phyloP scores from a whole-genome alignment of 345 rosid genomes.

The Geranium rotundifolium region DNA sequence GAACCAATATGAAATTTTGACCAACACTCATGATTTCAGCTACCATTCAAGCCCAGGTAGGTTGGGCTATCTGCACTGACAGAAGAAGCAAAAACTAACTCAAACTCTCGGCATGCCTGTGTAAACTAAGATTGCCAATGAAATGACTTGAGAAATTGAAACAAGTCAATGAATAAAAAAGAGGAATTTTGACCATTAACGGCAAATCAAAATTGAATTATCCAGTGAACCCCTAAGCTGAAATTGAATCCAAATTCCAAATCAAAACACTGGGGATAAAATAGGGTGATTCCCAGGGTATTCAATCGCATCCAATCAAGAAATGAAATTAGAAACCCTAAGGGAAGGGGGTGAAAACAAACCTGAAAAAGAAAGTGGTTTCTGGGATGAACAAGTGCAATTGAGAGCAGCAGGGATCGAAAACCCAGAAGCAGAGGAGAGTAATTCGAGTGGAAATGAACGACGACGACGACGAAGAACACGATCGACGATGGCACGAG shows the following conservation, averaged over 20 bases:
- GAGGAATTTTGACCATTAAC: too few relatives aligned
- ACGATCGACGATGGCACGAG: background rate
- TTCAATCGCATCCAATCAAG: background rate
- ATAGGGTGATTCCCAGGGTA: too few relatives aligned
- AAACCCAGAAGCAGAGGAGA: background rate
- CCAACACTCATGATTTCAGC: background rate
- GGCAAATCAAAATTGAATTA: background rate
- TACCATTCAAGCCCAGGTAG: too few relatives aligned
- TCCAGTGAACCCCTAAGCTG: background rate
- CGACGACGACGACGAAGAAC: background rate
- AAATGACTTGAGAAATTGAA: background rate
- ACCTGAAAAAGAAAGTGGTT: background rate
- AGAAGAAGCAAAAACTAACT: too few relatives aligned
- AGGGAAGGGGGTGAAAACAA: background rate
- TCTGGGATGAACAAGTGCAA: background rate
- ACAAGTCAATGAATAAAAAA: too few relatives aligned
- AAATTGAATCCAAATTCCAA: background rate
- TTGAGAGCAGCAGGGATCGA: background rate
- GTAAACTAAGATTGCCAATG: background rate
- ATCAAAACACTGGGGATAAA: too few relatives aligned
- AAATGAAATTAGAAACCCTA: background rate
- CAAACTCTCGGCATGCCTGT: too few relatives aligned
- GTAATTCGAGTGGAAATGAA: background rate
- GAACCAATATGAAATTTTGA: background rate
- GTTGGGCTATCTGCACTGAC: too few relatives aligned